A percentile compares a stretch with the other conserved stretches of the same genome.
These are phyloP conservation scores for Pseudopithomyces chartarum DNA, from an alignment of 2,329 filamentous ascomycete genomes.

Conservation along the genomic window DNA sequence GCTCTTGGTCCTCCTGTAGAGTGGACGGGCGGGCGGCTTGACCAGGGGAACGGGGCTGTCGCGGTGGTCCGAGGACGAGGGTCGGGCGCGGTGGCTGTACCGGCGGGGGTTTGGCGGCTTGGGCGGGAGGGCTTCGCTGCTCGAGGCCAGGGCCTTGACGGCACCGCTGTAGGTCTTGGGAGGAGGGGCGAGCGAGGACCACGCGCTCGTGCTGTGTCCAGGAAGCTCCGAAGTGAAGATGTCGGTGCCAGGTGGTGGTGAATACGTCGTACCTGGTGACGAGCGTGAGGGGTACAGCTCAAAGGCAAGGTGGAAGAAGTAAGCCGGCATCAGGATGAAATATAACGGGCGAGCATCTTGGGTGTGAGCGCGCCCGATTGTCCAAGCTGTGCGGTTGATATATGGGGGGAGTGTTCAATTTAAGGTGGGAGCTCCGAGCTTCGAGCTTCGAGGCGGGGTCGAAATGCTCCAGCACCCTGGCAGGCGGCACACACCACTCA, in stretches of 20 bases:
- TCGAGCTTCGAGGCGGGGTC: too few species aligned
- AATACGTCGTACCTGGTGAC: conserved; percentile 39
- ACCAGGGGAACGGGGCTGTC: conserved; percentile 41
- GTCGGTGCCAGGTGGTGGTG: conserved; percentile 49
- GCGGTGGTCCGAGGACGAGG: conserved; percentile 42
- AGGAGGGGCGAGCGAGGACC: conserved; percentile 33
- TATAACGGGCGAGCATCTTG: conserved; percentile 18
- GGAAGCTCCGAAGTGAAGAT: conserved; percentile 54
- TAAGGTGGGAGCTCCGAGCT: not conserved
- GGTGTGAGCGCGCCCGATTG: conserved; percentile 1
- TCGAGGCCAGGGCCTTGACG: conserved; percentile 27
- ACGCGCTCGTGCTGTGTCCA: conserved; percentile 46
- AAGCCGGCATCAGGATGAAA: conserved; percentile 58
- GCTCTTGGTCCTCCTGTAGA: conserved; percentile 29
- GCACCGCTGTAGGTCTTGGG: conserved; percentile 18
- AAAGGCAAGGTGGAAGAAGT: conserved; percentile 67
- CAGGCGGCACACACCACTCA: too few species aligned
- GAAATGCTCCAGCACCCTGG: too few species aligned
- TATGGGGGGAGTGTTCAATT: not conserved
- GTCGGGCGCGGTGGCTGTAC: conserved; percentile 40
- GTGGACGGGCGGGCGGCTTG: conserved; percentile 41
- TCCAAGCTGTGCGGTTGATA: not conserved
- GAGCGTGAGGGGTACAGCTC: conserved; percentile 58
- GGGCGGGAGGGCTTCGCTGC: conserved; percentile 25
- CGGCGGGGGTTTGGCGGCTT: conserved; percentile 22